A percentile compares a stretch with the other conserved stretches of the same genome.
These are phyloP conservation scores for Phialophora verrucosa DNA, from an alignment of 2,329 filamentous ascomycete species.

Conservation along the genomic window DNA sequence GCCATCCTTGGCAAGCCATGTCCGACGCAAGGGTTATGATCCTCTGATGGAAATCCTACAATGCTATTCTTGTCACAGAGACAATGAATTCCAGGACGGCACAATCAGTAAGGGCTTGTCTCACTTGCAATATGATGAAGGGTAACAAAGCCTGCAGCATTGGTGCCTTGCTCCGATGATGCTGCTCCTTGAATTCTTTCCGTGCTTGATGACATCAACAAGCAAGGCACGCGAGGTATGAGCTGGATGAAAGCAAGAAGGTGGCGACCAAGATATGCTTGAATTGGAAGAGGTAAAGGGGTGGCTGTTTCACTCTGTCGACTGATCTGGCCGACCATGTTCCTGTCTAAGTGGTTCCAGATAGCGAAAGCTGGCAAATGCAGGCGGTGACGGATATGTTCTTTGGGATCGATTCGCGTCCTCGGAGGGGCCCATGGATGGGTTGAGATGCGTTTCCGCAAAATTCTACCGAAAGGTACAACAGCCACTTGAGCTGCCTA, in stretches of 20 bases:
- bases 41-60: constrained; percentile 14
- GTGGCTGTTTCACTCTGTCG: neutral
- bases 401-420: neutral
- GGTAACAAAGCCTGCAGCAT: constrained; percentile 6
- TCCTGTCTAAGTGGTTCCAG: neutral
- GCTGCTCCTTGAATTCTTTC: constrained; percentile 15
- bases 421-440: neutral
- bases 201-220: constrained; percentile 16
- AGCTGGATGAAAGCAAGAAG: neutral
- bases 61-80: constrained; percentile 21
- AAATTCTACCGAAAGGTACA: neutral
- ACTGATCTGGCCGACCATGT: neutral
- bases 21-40: constrained; percentile 31
- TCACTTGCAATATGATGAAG: constrained; percentile 11
- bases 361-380: neutral
- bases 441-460: neutral
- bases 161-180: constrained; percentile 3
- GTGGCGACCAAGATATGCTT: neutral
- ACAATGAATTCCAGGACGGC: constrained; percentile 17
- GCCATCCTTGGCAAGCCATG: constrained; percentile 17
- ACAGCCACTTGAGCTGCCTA: neutral
- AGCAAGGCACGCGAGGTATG: constrained; percentile 12
- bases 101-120: constrained; percentile 17
- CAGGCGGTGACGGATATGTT: neutral
- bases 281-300: neutral